Evolutionary conservation across 2,329 filamentous ascomycete genomes (phyloP).

Genomic region (Pseudogymnoascus verrucosus): DNA sequence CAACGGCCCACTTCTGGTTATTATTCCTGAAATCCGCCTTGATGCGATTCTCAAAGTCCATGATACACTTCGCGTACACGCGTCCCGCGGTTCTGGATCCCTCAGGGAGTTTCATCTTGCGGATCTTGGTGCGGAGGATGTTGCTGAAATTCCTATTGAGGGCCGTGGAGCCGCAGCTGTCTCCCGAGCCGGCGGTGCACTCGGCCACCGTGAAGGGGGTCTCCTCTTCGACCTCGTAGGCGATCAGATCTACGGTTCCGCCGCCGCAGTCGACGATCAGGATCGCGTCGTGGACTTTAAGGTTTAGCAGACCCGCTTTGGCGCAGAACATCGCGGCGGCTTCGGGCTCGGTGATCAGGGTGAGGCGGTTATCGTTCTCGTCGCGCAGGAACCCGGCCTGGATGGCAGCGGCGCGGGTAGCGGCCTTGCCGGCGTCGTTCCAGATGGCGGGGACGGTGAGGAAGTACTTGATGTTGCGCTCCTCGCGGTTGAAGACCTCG

Average conservation of each 20-base stretch:
- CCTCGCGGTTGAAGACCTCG: conserved; percentile 95
- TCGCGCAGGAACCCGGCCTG: conserved; percentile 95
- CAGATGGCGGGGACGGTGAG: conserved; percentile 98
- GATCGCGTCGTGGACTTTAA: conserved; percentile 98
- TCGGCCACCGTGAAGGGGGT: conserved; percentile 94
- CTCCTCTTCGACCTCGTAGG: conserved; percentile 97
- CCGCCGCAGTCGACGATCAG: conserved; percentile 97
- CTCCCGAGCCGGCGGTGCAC: conserved; percentile 93
- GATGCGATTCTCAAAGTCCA: conserved; percentile 99
- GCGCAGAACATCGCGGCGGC: conserved; percentile 96
- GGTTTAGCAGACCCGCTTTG: conserved; percentile 88
- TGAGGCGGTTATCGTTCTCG: conserved; percentile 94
- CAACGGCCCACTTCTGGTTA: conserved; percentile 97
- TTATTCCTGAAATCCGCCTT: conserved; percentile 99
- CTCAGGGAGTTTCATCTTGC: conserved; percentile 98
- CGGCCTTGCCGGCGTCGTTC: conserved; percentile 98
- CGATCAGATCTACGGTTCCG: conserved; percentile 97
- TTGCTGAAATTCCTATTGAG: conserved; percentile 98
- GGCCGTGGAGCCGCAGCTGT: conserved; percentile 96
- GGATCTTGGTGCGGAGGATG: conserved; percentile 92
- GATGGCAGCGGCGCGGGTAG: conserved; percentile 89
- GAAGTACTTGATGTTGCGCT: conserved; percentile 96
- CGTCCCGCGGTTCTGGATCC: conserved; percentile 95
- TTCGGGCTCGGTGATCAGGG: conserved; percentile 91
- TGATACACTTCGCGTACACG: conserved; percentile 98